These are phyloP conservation scores for Luffa aegyptiaca DNA, from an alignment of 306 rosid genomes.

Conservation along the genomic window DNA sequence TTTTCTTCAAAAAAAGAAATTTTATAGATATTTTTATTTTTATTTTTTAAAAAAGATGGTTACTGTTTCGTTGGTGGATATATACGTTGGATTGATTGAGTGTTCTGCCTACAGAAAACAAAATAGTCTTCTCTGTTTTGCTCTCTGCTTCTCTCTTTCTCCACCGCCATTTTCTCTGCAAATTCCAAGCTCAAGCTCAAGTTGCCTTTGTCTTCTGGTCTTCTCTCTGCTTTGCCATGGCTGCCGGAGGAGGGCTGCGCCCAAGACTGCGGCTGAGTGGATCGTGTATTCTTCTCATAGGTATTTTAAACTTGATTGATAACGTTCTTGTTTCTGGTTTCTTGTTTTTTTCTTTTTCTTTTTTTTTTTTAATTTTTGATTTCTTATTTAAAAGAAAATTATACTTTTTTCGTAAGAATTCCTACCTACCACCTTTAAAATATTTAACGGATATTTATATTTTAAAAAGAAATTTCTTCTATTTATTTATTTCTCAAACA, in stretches of 20 bases:
- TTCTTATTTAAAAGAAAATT: too few species aligned
- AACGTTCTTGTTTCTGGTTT: background rate
- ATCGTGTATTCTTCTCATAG: constrained; percentile 82
- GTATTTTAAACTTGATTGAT: constrained; percentile 14
- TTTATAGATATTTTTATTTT: too few species aligned
- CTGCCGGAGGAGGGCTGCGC: constrained; percentile 17
- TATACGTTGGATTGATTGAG: constrained; percentile 2
- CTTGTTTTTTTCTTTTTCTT: too few species aligned
- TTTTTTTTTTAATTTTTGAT: too few species aligned
- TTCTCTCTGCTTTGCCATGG: background rate
- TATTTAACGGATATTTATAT: too few species aligned
- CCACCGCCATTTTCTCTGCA: background rate
- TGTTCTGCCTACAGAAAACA: background rate
- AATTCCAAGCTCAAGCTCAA: background rate
- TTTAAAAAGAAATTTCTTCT: too few species aligned
- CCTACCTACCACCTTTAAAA: too few species aligned
- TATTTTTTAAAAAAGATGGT: too few species aligned
- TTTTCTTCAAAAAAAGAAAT: too few species aligned
- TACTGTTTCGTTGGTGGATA: background rate
- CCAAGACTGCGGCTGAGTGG: constrained; percentile 27
- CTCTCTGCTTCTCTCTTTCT: background rate
- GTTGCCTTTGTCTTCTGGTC: background rate
- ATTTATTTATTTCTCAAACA: too few species aligned
- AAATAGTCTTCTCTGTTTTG: background rate
- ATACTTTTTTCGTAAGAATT: too few species aligned